Evolutionary conservation across 495 filamentous ascomycete species (phyloP).

Genomic region (Penicillium roqueforti): DNA sequence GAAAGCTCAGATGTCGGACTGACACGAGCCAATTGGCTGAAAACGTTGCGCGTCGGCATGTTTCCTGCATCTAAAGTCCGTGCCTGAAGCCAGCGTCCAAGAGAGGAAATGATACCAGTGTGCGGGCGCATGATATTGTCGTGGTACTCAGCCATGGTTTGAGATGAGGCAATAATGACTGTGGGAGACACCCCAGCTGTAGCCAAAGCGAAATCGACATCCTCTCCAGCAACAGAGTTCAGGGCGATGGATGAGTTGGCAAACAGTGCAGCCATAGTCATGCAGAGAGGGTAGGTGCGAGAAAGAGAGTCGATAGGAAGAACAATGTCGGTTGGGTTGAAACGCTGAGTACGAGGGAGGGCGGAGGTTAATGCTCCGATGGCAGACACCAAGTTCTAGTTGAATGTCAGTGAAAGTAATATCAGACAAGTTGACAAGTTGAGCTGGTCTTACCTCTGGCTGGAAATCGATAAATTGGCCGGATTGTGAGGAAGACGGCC

Average conservation of each 20-base stretch:
- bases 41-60: conserved; percentile 49
- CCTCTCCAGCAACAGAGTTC: conserved; percentile 74
- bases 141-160: conserved; percentile 66
- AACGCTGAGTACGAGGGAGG: conserved; percentile 67
- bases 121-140: conserved; percentile 46
- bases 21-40: conserved; percentile 48
- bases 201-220: conserved; percentile 65
- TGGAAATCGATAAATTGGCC: conserved; percentile 75
- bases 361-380: conserved; percentile 71
- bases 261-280: conserved; percentile 78
- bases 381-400: conserved; percentile 71
- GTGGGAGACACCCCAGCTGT: conserved; percentile 74
- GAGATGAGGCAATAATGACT: conserved; percentile 73
- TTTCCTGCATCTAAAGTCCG: conserved; percentile 65
- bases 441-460: conserved; percentile 51
- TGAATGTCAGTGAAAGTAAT: conserved; percentile 9
- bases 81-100: conserved; percentile 67
- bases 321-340: conserved; percentile 73
- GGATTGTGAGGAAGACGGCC: conserved; percentile 48
- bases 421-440: background rate
- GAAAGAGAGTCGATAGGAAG: conserved; percentile 83
- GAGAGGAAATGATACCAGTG: conserved; percentile 47
- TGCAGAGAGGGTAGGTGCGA: conserved; percentile 69
- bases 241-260: conserved; percentile 82
- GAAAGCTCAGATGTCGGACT: conserved; percentile 59